phyloP scores from a whole-genome alignment of 1,284 basidiomycete genomes.

The Tranzscheliella williamsii region DNA sequence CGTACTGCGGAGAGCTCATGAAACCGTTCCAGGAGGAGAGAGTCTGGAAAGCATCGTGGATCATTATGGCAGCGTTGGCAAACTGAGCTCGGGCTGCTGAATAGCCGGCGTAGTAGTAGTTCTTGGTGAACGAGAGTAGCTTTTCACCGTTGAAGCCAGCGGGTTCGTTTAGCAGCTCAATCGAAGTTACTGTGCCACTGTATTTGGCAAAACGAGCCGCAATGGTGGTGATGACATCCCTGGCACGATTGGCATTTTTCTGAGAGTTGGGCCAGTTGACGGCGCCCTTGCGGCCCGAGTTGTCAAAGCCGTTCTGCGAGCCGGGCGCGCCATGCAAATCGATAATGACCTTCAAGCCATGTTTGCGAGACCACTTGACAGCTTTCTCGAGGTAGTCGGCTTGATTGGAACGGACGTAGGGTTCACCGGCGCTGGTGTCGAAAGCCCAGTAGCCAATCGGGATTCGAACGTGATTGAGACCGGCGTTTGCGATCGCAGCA shows the following conservation, averaged over 20 bases:
- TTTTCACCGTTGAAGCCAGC: slow-evolving; percentile 29
- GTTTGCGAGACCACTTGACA: slow-evolving; percentile 75
- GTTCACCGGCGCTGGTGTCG: slow-evolving; percentile 77
- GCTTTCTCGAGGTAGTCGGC: slow-evolving; percentile 66
- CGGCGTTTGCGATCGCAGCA: slow-evolving; percentile 65
- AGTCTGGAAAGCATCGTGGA: slow-evolving; percentile 84
- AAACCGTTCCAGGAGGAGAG: slow-evolving; percentile 75
- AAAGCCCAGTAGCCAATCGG: slow-evolving; percentile 94
- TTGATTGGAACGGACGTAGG: slow-evolving; percentile 82
- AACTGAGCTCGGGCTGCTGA: slow-evolving; percentile 32
- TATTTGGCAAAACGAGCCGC: slow-evolving; percentile 49
- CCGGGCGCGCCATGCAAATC: slow-evolving; percentile 68
- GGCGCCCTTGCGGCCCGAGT: slow-evolving; percentile 71
- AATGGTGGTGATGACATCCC: slow-evolving; percentile 70
- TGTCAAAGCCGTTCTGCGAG: slow-evolving; percentile 61
- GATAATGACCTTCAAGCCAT: slow-evolving; percentile 79
- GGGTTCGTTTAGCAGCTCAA: slow-evolving; percentile 58
- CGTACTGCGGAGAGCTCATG: slow-evolving; percentile 66
- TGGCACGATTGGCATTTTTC: slow-evolving; percentile 72
- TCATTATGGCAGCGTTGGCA: slow-evolving; percentile 63
- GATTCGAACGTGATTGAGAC: slow-evolving; percentile 74
- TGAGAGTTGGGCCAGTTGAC: slow-evolving; percentile 74
- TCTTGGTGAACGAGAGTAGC: slow-evolving; percentile 27
- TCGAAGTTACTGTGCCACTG: slow-evolving; percentile 48
- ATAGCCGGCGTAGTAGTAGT: slow-evolving; percentile 42